Base-by-base conservation (phyloP, 768 basidiomycete genomes). In the Tylopilus felleus region DNA sequence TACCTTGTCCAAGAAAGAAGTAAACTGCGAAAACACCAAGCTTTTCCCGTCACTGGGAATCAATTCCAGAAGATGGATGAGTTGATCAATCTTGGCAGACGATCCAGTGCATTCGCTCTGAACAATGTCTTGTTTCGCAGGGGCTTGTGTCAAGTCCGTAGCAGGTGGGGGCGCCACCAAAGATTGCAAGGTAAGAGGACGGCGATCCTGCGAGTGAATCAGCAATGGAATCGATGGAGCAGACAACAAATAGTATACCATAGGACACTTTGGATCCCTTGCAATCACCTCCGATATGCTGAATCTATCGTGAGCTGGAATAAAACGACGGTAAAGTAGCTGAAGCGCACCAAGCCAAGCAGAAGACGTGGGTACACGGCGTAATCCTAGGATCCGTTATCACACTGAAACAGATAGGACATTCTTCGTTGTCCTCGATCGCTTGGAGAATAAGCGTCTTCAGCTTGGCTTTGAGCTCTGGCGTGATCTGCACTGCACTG, bases 21-120 rank as follows among this genome's bases (percentile, higher is more conserved):
- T 95, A 63, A 93, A 95, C 61, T 95, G 93, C 3, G 89, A 92
- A 65, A 95, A 95, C 1, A 95, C 90, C 3, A 95, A 73, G 3
- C 87, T 86, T 68, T 95, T 95, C 57, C 92, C 88, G 1, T 76
- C 79, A 4, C 61, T 55, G 1, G 88, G 88, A 6, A 83, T 88
- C 13, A 93, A 69, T 56, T 79, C 75, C 40, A 95, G 75, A 40
- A 93, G 77, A 49, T 88, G 80, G 21, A 92, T 66, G 16, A 95
- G 74, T 61, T 93, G 90, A 48, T 89, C 86, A 48, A 93, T 88
- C 71, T 95, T 95, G 12, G 90, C 89, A 21, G 93, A 93, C 7
- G 89, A 81, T 3, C 81, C 82, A 4, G 68, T 61, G 19, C 77
- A 75, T 8, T 72, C 77, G 39, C 41, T 67, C 31, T 75, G 72